Conservation (phyloP, 257 asterid species). For the Solanum gandarillasii region DNA sequence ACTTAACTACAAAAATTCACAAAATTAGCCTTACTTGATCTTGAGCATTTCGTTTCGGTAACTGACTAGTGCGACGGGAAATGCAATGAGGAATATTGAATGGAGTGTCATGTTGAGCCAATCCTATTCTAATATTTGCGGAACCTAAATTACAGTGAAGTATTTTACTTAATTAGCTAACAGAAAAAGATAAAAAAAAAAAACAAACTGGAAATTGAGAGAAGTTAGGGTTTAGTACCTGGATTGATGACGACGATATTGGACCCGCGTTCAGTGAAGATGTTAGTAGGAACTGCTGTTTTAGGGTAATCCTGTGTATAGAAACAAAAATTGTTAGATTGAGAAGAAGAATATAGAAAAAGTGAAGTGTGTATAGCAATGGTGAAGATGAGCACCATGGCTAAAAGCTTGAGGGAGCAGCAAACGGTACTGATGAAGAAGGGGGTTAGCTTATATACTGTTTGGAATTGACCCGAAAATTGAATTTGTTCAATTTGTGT, state of each 20-base stretch:
- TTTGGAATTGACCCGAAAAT: neutral
- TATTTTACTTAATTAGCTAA: neutral
- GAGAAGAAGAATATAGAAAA: neutral
- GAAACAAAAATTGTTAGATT: neutral
- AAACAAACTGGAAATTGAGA: neutral
- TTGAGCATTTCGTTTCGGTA: constrained; percentile 60
- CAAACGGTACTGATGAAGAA: neutral
- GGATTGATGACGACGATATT: constrained; percentile 91
- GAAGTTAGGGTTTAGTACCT: constrained; percentile 26
- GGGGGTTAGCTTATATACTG: neutral
- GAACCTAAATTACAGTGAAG: constrained; percentile 26
- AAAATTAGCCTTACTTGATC: constrained; percentile 48
- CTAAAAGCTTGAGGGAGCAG: neutral
- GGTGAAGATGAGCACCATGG: neutral
- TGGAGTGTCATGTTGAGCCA: constrained; percentile 77
- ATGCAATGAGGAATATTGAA: constrained; percentile 76
- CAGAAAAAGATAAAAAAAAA: neutral
- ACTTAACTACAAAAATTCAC: neutral
- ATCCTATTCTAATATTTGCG: constrained; percentile 75
- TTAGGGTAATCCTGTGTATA: constrained; percentile 66
- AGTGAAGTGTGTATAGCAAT: neutral
- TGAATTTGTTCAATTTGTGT: neutral
- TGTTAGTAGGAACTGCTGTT: constrained; percentile 72
- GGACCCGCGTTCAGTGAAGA: constrained; percentile 92
- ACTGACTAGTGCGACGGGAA: constrained; percentile 65